Percentiles rank a stretch among this genome's conserved stretches.
These are phyloP conservation scores for Colletotrichum cereale DNA, from an alignment of 2,329 filamentous ascomycete species.

Conservation along the genomic window DNA sequence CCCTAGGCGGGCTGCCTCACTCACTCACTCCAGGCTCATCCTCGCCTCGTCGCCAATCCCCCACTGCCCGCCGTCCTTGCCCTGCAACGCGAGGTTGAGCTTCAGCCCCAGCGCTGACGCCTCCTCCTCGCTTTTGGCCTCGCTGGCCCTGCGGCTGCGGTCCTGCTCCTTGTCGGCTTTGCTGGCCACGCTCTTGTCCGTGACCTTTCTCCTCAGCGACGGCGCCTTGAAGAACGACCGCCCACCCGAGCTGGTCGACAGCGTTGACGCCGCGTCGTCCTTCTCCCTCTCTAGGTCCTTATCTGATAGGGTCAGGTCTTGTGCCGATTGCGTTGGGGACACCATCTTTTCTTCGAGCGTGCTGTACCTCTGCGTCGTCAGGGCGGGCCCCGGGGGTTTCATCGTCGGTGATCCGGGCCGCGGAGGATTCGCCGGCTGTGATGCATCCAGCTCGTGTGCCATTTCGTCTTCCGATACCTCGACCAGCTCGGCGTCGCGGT, in stretches of 20 bases:
- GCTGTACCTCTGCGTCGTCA: constrained; percentile 49
- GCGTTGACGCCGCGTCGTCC: constrained; percentile 59
- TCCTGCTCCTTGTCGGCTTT: constrained; percentile 51
- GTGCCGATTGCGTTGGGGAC: constrained; percentile 46
- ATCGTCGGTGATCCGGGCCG: constrained; percentile 24
- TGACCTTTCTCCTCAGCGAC: constrained; percentile 55
- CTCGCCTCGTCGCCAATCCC: constrained; percentile 86
- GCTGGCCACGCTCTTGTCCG: constrained; percentile 47
- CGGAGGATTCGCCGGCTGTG: constrained; percentile 20
- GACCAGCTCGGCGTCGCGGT: constrained; percentile 93
- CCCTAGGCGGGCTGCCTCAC: not conserved
- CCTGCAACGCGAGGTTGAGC: constrained; percentile 66
- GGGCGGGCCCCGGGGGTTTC: constrained; percentile 31
- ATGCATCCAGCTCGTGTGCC: constrained; percentile 38
- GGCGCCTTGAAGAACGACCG: constrained; percentile 58
- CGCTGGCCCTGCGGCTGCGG: constrained; percentile 53
- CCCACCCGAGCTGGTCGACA: constrained; percentile 59
- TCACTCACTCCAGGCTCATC: constrained; percentile 83
- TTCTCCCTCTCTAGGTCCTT: constrained; percentile 42
- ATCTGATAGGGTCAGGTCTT: constrained; percentile 34
- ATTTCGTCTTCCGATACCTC: constrained; percentile 67
- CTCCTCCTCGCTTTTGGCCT: constrained; percentile 58
- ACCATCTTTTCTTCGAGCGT: constrained; percentile 55
- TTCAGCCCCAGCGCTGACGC: constrained; percentile 58
- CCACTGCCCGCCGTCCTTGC: constrained; percentile 73